These are phyloP conservation scores for Metarhizium album DNA, from an alignment of 2,329 filamentous ascomycete species.

Conservation along the genomic window DNA sequence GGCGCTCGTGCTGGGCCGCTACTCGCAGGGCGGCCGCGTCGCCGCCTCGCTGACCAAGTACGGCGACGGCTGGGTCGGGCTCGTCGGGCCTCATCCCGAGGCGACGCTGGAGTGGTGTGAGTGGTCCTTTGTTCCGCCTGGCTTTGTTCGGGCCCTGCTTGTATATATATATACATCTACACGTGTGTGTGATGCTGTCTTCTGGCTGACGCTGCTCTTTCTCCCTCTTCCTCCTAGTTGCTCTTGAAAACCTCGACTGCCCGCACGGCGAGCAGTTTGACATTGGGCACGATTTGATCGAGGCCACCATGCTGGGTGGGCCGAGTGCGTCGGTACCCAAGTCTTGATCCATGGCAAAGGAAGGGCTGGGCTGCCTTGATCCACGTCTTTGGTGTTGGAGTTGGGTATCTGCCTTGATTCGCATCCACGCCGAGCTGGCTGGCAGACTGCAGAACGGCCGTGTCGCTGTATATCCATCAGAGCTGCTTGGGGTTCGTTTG, in stretches of 20 bases:
- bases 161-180: too few species aligned
- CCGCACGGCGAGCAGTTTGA: constrained; percentile 14
- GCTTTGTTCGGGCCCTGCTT: too few species aligned
- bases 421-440: too few species aligned
- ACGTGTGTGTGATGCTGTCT: too few species aligned
- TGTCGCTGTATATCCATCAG: too few species aligned
- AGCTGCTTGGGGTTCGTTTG: too few species aligned
- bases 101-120: constrained; percentile 16
- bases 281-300: constrained; percentile 14
- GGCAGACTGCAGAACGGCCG: too few species aligned
- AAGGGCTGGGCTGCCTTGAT: too few species aligned
- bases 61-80: constrained; percentile 16
- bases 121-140: constrained; percentile 1
- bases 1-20: constrained; percentile 11
- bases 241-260: constrained; percentile 8
- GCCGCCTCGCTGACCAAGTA: constrained; percentile 14
- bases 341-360: neutral
- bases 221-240: too few species aligned
- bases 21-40: constrained; percentile 14
- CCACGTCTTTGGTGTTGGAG: too few species aligned
- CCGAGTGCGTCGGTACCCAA: neutral
- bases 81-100: constrained; percentile 17
- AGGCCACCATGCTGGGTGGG: constrained; percentile 12
- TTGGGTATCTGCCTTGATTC: too few species aligned
- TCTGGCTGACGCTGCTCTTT: too few species aligned